phyloP scores from a whole-genome alignment of 75 land plant species.

The Selaginella tamariscina region DNA sequence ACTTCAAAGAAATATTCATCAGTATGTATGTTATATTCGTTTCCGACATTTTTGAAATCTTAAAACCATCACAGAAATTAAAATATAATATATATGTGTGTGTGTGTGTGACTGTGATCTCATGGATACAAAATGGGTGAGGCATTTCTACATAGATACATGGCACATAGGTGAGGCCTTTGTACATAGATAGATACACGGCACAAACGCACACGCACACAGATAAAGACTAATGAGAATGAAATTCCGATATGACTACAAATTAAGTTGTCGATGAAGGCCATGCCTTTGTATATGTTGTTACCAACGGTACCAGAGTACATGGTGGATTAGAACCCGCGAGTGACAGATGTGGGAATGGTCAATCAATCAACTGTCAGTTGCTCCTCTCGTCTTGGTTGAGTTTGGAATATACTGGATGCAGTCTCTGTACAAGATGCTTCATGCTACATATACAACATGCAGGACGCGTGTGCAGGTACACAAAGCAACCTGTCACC shows the following conservation, averaged over 20 bases:
- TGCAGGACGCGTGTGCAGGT: conserved; percentile 98
- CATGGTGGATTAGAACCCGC: conserved; percentile 59
- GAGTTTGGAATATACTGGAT: conserved; percentile 97
- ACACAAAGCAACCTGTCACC: neutral
- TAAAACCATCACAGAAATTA: too few species aligned
- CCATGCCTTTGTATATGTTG: conserved; percentile 65
- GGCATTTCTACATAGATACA: too few species aligned
- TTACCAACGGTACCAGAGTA: conserved; percentile 83
- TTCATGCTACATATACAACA: conserved; percentile 90
- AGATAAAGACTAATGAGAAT: neutral
- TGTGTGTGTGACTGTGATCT: too few species aligned
- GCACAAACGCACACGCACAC: too few species aligned
- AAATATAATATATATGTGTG: too few species aligned
- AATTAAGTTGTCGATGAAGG: conserved; percentile 74
- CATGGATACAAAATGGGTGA: too few species aligned
- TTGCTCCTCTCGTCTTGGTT: conserved; percentile 42
- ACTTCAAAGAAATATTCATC: too few species aligned
- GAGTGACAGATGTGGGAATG: conserved; percentile 55
- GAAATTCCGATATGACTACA: conserved; percentile 47
- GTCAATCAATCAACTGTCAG: conserved; percentile 28
- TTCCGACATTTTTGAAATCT: too few species aligned
- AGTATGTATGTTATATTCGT: too few species aligned
- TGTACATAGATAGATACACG: too few species aligned
- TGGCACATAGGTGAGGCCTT: too few species aligned
- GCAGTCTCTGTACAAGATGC: conserved; percentile 82